Conservation (phyloP, 352 stramenopile species). For the Phytophthora syringae region DNA sequence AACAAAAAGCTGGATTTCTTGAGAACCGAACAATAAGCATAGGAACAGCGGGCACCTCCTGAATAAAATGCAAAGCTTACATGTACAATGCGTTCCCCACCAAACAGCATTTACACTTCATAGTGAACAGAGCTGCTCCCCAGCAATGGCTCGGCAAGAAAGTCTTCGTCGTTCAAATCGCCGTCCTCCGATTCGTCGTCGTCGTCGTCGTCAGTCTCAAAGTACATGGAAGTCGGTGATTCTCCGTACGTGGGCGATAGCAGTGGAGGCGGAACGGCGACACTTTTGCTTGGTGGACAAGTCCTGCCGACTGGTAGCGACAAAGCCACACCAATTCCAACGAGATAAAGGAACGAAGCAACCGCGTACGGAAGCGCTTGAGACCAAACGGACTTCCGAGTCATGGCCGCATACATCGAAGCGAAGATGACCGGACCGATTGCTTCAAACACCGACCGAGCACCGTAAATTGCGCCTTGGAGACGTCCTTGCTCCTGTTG, state of each 20-base stretch:
- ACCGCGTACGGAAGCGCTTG: constrained; percentile 67
- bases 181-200: constrained; percentile 34
- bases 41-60: not conserved
- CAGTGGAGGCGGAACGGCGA: constrained; percentile 31
- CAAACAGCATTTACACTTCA: constrained; percentile 13
- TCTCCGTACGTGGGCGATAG: constrained; percentile 51
- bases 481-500: constrained; percentile 73
- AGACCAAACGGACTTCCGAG: constrained; percentile 44
- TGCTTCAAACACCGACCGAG: constrained; percentile 73
- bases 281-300: constrained; percentile 13
- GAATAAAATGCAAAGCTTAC: constrained; percentile 10
- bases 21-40: constrained; percentile 5
- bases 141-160: constrained; percentile 61
- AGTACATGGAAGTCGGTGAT: constrained; percentile 48
- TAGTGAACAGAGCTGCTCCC: constrained; percentile 16
- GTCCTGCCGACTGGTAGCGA: constrained; percentile 41
- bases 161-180: constrained; percentile 28
- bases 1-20: constrained; percentile 9
- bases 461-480: constrained; percentile 69
- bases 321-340: constrained; percentile 57
- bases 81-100: not conserved
- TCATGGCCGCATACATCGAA: constrained; percentile 64
- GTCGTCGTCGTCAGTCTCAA: constrained; percentile 59
- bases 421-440: constrained; percentile 61
- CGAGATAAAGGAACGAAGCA: constrained; percentile 55